phyloP scores from a whole-genome alignment of 1,284 basidiomycete species.

The Rhodotorula sp. region DNA sequence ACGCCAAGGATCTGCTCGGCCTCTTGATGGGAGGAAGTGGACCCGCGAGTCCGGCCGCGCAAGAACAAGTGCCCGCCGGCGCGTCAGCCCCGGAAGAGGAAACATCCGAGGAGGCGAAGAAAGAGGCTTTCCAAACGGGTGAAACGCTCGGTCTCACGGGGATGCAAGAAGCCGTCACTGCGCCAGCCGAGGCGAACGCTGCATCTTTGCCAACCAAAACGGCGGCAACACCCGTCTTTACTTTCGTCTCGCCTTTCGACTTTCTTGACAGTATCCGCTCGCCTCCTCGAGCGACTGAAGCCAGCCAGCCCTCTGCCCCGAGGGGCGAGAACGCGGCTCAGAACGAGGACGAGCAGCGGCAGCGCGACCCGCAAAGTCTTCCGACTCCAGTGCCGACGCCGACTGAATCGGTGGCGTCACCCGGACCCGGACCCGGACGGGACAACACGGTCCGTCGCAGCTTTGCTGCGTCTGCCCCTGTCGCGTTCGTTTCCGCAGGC shows the following conservation, averaged over 20 bases:
- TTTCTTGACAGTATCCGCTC: slow-evolving; percentile 9
- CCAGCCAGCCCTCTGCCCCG: no score
- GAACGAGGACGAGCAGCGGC: background rate
- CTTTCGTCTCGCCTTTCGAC: slow-evolving; percentile 31
- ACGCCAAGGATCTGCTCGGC: slow-evolving; percentile 8
- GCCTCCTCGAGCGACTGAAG: background rate
- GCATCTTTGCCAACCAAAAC: background rate
- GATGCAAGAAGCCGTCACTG: background rate
- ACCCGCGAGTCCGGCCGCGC: background rate
- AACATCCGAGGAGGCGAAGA: background rate
- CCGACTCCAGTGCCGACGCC: no score
- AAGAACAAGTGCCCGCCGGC: background rate
- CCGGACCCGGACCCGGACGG: no score
- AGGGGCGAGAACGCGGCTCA: background rate
- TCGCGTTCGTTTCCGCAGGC: background rate
- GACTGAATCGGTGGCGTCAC: no score
- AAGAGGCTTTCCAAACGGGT: background rate
- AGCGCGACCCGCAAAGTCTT: no score
- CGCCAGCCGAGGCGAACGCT: background rate
- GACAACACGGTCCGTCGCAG: no score
- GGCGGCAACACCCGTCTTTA: background rate
- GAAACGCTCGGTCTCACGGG: background rate
- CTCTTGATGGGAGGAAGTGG: background rate
- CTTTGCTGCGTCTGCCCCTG: background rate
- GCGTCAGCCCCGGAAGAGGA: background rate